Base-by-base conservation (phyloP, 1,139 yeast genomes). In the Candida frijolesensis region DNA sequence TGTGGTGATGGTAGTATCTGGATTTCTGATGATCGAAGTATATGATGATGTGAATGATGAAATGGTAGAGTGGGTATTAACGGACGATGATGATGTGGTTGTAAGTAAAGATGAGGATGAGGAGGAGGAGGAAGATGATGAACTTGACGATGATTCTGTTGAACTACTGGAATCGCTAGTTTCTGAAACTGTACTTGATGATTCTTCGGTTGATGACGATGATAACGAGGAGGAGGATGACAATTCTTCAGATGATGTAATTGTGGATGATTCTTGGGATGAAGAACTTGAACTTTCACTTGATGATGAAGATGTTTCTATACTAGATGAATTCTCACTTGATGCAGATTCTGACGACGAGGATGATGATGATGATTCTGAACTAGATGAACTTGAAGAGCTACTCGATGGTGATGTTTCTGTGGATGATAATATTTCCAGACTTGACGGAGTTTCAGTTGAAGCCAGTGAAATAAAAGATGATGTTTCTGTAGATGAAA, bases 1-100 rank as follows among this genome's bases (percentile, higher is more conserved):
- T 1, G 80, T 71, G 33, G 80, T 76, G 51, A 75, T 65, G 42
- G 81, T 76, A 8, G 78, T 73, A 49, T 71, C 76, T 18, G 70
- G 65, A 15, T 57, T 48, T 45, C 44, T 27, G 50, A 53, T 40
- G 42, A 49, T 19, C 7, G 58, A 56, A 2, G 62, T 49, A 8
- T 42, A 51, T 15, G 55, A 50, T 4, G 65, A 51, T 6, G 60
- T 54, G 29, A 57, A 49, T 29, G 61, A 54, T 1, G 56, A 42
- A 12, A 44, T 42, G 5, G 50, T 40, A 33, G 47, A 39, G 22
- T 41, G 46, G 39, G 33, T 12, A 39, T 29, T 32, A 4, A 48
- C 19, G 9, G 48, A 22, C 11, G 57, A 25, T 4, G 57, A 37
- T 6, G 57, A 19, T 25, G 29, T 25, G 4, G 57, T 43, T 15